phyloP scores from a whole-genome alignment of 305 asterid species.

The Solanum aculeatissimum region DNA sequence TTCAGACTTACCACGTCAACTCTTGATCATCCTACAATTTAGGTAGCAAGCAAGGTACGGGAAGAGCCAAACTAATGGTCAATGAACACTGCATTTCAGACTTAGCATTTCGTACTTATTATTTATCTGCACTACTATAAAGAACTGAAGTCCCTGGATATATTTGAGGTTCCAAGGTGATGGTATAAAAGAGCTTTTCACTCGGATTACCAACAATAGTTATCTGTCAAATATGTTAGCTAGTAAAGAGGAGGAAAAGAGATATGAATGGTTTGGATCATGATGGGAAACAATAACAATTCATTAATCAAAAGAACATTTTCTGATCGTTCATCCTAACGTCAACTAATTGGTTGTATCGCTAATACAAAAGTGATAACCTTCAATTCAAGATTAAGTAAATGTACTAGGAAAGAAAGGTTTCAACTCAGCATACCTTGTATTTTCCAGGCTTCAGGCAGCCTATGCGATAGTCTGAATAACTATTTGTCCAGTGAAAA shows the following conservation, averaged over 20 bases:
- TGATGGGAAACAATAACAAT: background rate
- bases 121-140: background rate
- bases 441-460: slow-evolving; percentile 91
- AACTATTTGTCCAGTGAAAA: slow-evolving; percentile 82
- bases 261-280: background rate
- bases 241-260: background rate
- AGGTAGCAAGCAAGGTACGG: background rate
- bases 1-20: background rate
- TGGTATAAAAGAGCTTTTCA: background rate
- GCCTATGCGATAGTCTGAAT: slow-evolving; percentile 75
- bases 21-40: background rate
- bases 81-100: background rate
- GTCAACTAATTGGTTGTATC: background rate
- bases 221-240: background rate
- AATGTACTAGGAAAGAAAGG: background rate
- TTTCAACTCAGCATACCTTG: slow-evolving; percentile 35
- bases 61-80: background rate
- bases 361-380: background rate
- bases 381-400: background rate
- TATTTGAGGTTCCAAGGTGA: background rate
- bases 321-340: background rate
- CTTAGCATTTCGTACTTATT: background rate
- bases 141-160: background rate
- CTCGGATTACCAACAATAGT: background rate
- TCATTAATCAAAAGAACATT: background rate